These are phyloP conservation scores for Boletus mariae DNA, from an alignment of 1,284 basidiomycete genomes.

Conservation along the genomic window DNA sequence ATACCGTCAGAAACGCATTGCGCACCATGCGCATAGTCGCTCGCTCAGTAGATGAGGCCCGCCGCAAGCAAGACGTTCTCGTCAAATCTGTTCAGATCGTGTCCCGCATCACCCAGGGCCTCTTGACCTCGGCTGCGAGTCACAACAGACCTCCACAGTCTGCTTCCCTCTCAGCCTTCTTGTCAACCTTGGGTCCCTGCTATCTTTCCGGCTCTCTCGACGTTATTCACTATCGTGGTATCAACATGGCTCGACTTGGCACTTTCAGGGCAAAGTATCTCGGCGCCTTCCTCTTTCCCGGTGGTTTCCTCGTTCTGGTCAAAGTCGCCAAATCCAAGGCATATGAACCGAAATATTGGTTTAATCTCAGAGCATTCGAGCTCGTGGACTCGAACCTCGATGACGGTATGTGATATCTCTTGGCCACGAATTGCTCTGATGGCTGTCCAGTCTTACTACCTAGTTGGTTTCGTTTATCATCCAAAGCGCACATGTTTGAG, in stretches of 20 bases:
- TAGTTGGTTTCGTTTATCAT: conserved; percentile 73
- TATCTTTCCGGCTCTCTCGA: conserved; percentile 80
- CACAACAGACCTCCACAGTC: conserved; percentile 32
- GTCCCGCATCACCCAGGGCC: conserved; percentile 54
- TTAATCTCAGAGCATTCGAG: conserved; percentile 70
- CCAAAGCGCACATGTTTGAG: conserved; percentile 72
- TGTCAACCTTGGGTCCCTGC: conserved; percentile 70
- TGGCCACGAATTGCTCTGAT: conserved; percentile 3
- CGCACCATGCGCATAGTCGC: conserved; percentile 61
- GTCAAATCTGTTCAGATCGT: conserved; percentile 67
- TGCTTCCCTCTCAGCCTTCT: conserved; percentile 48
- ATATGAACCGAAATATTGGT: conserved; percentile 87
- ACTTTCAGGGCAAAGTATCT: conserved; percentile 80
- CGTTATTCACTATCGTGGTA: conserved; percentile 65
- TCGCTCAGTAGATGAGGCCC: conserved; percentile 57
- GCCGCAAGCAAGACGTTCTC: conserved; percentile 62
- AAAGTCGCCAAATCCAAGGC: conserved; percentile 78
- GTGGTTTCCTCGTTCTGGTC: conserved; percentile 80
- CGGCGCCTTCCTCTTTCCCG: conserved; percentile 83
- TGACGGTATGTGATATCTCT: conserved; percentile 47
- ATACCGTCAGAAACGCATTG: conserved; percentile 49
- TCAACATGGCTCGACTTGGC: conserved; percentile 36
- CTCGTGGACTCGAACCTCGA: conserved; percentile 68
- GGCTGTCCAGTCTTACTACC: conserved; percentile 61
- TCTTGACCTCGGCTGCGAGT: conserved; percentile 30